Evolutionary conservation across 306 rosid genomes (phyloP), one percentile per base, ranked within the genome.

Genomic region (peach (Prunus persica)): DNA sequence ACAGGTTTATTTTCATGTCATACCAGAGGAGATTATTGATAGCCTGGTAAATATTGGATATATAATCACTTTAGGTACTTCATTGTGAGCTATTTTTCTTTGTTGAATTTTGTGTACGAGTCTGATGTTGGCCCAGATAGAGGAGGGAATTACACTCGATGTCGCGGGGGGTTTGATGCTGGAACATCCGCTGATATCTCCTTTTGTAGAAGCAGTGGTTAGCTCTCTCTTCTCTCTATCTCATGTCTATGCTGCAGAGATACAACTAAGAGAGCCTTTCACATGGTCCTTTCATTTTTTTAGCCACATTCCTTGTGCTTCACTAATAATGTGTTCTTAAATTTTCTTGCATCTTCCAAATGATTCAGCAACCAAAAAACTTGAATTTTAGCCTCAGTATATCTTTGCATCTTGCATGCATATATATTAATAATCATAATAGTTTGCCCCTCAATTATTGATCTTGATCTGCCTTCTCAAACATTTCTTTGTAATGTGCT

Each of bases 81-180:
- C 60, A 67, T 72, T 76, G 6, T 50, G 54, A 68, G 79, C 75
- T 58, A 65, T 49, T 74, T 72, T 75, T 73, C 69, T 82, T 83
- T 72, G 47, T 62, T 80, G 80, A 78, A 24, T 38, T 62, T 81
- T 70, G 86, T 80, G 63, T 75, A 55, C 84, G 80, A 81, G 83
- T 86, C 32, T 67, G 81, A 78, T 78, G 83, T 86, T 79, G 79
- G 73, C 74, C 78, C 89, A 92, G 97, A 89, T 92, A 65, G 96
- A 92, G 34, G 97, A 95, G 60, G 96, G 85, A 65, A 34, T 87
- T 65, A 86, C 98, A 12, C 86, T 87, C 85, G 84, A 89, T 20
- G 97, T 89, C 71, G 97, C 93, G 10, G 96, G 97, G 45, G 98
- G 98, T 79, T 83, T 95, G 88, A 92, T 91, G 88, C 91, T 92